A percentile compares a stretch with the other conserved stretches of the same genome.
Conservation (phyloP, 148 eudicot species). For the Simmondsia chinensis region DNA sequence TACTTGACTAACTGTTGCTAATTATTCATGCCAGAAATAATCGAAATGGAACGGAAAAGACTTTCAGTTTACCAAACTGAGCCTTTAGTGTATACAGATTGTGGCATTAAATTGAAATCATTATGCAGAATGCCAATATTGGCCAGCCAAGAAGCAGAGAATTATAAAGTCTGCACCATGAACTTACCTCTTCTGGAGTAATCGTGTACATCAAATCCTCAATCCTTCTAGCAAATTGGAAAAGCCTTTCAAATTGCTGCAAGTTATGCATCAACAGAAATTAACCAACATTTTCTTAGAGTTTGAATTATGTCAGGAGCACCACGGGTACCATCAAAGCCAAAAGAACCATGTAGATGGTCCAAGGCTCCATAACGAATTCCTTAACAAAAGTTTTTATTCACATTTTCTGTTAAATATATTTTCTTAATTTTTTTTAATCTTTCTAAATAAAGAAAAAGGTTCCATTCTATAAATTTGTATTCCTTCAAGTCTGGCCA, state of each 20-base stretch:
- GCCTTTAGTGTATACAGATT: no score
- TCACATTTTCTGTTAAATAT: no score
- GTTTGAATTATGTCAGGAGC: background rate
- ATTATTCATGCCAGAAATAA: no score
- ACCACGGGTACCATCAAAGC: background rate
- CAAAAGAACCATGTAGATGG: background rate
- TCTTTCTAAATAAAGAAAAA: background rate
- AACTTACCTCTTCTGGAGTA: conserved; percentile 90
- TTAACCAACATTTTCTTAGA: no score
- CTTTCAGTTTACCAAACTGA: no score
- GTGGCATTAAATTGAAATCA: no score
- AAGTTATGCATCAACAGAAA: conserved; percentile 2
- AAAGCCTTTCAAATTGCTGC: conserved; percentile 95
- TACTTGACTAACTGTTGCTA: no score
- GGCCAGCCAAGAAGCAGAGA: background rate
- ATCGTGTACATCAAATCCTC: conserved; percentile 87
- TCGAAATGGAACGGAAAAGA: no score
- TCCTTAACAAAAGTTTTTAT: background rate
- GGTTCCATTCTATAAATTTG: no score
- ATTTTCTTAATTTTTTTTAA: background rate
- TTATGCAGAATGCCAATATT: background rate
- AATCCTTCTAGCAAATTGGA: conserved; percentile 79
- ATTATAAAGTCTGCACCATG: background rate
- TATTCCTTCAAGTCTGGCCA: no score
- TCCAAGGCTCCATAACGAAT: background rate